Percentiles rank a stretch among this genome's conserved stretches.
phyloP scores from a whole-genome alignment of 1,139 yeast genomes.

The Casaregolazyma suthepensis region DNA sequence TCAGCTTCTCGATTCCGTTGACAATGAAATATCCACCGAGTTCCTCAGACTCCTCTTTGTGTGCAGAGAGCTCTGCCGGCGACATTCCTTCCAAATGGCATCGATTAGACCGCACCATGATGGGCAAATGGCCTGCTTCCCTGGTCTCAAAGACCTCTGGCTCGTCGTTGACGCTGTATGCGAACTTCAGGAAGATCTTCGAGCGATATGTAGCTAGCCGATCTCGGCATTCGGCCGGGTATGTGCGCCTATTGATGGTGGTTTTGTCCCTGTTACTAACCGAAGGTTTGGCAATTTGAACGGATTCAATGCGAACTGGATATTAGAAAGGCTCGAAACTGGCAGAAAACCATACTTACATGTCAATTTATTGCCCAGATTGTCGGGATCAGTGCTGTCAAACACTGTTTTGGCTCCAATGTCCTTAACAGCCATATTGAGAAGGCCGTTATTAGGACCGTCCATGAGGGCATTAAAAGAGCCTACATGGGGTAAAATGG shows the following conservation, averaged over 20 bases:
- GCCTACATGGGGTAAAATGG: conserved; percentile 91
- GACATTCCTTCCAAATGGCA: conserved; percentile 83
- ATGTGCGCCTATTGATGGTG: conserved; percentile 72
- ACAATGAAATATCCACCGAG: conserved; percentile 94
- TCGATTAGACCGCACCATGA: conserved; percentile 84
- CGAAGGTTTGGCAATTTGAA: conserved; percentile 78
- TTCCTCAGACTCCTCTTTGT: conserved; percentile 90
- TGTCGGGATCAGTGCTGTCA: conserved; percentile 62
- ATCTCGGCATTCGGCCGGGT: conserved; percentile 82
- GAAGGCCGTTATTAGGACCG: conserved; percentile 67
- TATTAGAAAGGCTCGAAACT: not conserved
- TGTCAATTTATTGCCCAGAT: conserved; percentile 75
- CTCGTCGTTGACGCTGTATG: conserved; percentile 84
- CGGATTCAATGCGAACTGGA: conserved; percentile 70
- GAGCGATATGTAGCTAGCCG: conserved; percentile 49
- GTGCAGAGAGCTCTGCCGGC: conserved; percentile 71
- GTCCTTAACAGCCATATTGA: conserved; percentile 81
- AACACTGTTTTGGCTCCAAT: conserved; percentile 81
- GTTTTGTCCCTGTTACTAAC: conserved; percentile 71
- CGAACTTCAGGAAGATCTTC: conserved; percentile 66
- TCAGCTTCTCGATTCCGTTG: conserved; percentile 92
- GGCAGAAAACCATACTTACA: conserved; percentile 20
- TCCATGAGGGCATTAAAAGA: conserved; percentile 93
- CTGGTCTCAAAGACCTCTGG: conserved; percentile 67
- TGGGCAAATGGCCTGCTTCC: conserved; percentile 88